Evolutionary conservation across 768 basidiomycete genomes (phyloP).

Genomic region (Kwoniella shandongensis): DNA sequence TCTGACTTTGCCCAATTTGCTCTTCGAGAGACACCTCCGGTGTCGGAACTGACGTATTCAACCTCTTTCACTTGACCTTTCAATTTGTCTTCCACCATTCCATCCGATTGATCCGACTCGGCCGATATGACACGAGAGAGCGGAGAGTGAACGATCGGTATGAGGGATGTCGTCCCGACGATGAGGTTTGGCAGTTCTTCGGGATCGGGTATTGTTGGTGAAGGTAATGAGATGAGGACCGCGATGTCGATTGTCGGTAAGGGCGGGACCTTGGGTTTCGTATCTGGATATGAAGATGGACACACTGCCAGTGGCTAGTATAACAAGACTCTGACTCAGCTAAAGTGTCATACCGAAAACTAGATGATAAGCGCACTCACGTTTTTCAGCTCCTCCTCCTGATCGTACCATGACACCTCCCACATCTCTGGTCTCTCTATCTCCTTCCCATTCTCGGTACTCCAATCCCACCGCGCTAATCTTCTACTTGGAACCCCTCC

Average conservation of each 20-base stretch:
- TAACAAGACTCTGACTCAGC: background rate
- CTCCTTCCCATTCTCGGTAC: background rate
- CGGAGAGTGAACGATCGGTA: constrained; percentile 5
- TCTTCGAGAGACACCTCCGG: background rate
- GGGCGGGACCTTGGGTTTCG: background rate
- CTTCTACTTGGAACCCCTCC: constrained; percentile 5
- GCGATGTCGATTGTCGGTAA: constrained; percentile 11
- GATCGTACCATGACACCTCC: constrained; percentile 12
- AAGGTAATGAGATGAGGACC: constrained; percentile 16
- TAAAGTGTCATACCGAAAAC: background rate
- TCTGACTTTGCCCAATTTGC: constrained; percentile 10
- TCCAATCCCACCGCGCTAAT: constrained; percentile 1
- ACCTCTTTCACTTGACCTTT: constrained; percentile 11
- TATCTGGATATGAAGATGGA: background rate
- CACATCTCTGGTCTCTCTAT: constrained; percentile 16
- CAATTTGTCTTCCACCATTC: background rate
- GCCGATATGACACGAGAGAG: background rate
- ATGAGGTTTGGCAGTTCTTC: constrained; percentile 19
- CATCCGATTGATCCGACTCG: background rate
- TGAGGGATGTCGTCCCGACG: constrained; percentile 8
- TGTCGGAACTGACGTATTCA: constrained; percentile 4
- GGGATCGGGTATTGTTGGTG: background rate
- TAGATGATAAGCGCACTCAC: background rate
- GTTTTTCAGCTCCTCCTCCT: background rate
- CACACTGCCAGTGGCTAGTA: constrained; percentile 13